Conservation (phyloP, 1,284 basidiomycete genomes). For the Irpex sp. region DNA sequence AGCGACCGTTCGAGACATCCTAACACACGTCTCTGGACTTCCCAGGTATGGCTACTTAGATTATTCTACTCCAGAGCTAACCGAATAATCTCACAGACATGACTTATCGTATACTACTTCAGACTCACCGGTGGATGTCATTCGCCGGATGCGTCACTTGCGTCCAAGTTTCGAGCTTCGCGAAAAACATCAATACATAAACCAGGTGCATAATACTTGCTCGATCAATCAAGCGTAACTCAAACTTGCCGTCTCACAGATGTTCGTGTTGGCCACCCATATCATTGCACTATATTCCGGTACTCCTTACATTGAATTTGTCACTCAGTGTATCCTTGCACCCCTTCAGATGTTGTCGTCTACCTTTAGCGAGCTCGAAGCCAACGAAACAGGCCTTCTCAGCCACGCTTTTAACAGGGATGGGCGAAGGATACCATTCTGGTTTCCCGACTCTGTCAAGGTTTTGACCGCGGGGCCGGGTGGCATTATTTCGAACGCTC, state of each 20-base stretch:
- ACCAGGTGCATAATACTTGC: slow-evolving; percentile 26
- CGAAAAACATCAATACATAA: slow-evolving; percentile 37
- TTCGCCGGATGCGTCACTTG: slow-evolving; percentile 30
- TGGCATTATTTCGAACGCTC: slow-evolving; percentile 30
- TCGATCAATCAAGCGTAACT: not conserved
- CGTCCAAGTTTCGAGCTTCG: slow-evolving; percentile 35
- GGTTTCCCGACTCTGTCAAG: slow-evolving; percentile 20
- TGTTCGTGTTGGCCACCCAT: slow-evolving; percentile 32
- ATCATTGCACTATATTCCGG: slow-evolving; percentile 32
- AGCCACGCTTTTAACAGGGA: slow-evolving; percentile 29
- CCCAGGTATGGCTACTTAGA: slow-evolving; percentile 15
- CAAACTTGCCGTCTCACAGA: slow-evolving; percentile 19
- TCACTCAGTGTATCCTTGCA: slow-evolving; percentile 26
- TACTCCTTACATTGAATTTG: slow-evolving; percentile 27
- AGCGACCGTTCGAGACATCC: slow-evolving; percentile 27
- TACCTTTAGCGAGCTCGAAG: slow-evolving; percentile 32
- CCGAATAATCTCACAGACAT: slow-evolving; percentile 15
- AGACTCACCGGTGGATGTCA: slow-evolving; percentile 25
- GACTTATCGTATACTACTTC: slow-evolving; percentile 30
- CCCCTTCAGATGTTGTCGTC: slow-evolving; percentile 30
- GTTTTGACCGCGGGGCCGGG: slow-evolving; percentile 26
- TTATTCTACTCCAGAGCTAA: not conserved
- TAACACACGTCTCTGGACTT: slow-evolving; percentile 23
- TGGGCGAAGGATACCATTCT: slow-evolving; percentile 27
- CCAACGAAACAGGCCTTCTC: slow-evolving; percentile 27